Base-by-base conservation (phyloP, 2,329 filamentous ascomycete genomes). In the Colletotrichum godetiae region DNA sequence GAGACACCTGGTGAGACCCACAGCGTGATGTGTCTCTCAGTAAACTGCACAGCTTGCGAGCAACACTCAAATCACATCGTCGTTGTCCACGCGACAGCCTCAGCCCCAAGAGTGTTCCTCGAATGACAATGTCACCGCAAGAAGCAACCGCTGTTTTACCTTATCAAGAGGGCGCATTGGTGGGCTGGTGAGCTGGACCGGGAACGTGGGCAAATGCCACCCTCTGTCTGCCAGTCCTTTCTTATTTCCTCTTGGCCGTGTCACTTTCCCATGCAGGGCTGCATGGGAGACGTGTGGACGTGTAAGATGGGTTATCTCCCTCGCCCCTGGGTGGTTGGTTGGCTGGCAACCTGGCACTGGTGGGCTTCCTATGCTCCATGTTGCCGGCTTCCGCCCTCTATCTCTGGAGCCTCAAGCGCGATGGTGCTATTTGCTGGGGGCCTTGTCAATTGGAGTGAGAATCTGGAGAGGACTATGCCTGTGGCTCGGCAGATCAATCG, bases 201-300 rank as follows among this genome's bases (percentile, higher is more conserved):
- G 31, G 33, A 19, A 24, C 61, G 37, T 29, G 37, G 27, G 60
- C n/a, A 37, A 27, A 63, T n/a, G n/a, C 46, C 12, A 15, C 27
- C 10, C 42, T 27, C 15, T 52, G 6, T 7, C 53, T 52, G 56
- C 49, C 35, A 63, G 19, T 29, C 49, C n/a, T 73, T 70, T 59
- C 70, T 65, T 73, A 49, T 70, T 65, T 46, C 19, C 56, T 29
- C 42, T 49, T 49, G 42, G 29, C 52, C 56, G 59, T 59, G 46
- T 42, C 55, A 37, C 66, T 73, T 70, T 64, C 46, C 24, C 29
- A 73, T 70, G 67, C 60, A 65, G 57, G 55, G 53, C 59, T 31
- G 60, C 52, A 64, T 37, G 49, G 55, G 52, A 46, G 12, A 15
- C 42, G 19, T 49, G 42, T 49, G 42, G 42, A 49, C 42, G 42